Evolutionary conservation across 495 filamentous ascomycete species (phyloP), one percentile per base, ranked within the genome.

Genomic region (Collariella sp.): DNA sequence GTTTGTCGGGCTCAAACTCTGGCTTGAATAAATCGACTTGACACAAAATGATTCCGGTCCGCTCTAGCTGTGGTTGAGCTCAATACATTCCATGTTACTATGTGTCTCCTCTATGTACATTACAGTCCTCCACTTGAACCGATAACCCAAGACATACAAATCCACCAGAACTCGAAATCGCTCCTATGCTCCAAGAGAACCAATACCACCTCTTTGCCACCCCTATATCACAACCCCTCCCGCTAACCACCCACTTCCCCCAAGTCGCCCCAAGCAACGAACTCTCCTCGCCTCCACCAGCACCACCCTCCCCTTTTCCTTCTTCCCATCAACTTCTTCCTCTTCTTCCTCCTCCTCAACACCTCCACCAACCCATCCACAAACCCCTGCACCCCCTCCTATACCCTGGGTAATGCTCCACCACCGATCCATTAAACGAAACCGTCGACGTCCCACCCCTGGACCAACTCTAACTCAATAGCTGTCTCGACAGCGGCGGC

Each of bases 361-460:
- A 15, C n/a, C n/a, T n/a, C n/a, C n/a, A 77, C 60, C 12, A 85
- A 63, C 18, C 64, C 57, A 52, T 83, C 72, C 36, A 83, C 70
- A 54, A 74, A 77, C 6, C 46, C 50, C 62, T 86, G 79, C 52
- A 76, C 75, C 5, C 56, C 24, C 41, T 50, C 16, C 69, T 62
- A 61, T 85, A 86, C 18, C 62, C 64, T 0, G 83, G 83, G 61
- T 85, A 87, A 59, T 80, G 76, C 66, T 83, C 78, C 31, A 87
- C 74, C 31, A 87, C 83, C 23, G 74, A 76, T 42, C 83, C 83
- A 60, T 82, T 83, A 63, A 79, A 85, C 9, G 78, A 81, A 11
- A 85, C 78, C 12, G 77, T 73, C 2, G 71, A 72, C 22, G 3
- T 49, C 16, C 20, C 35, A 5, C 18, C 2, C 4, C 52, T 31